Evolutionary conservation across 148 eudicot genomes (phyloP).

Genomic region (Amaranthus cruentus): DNA sequence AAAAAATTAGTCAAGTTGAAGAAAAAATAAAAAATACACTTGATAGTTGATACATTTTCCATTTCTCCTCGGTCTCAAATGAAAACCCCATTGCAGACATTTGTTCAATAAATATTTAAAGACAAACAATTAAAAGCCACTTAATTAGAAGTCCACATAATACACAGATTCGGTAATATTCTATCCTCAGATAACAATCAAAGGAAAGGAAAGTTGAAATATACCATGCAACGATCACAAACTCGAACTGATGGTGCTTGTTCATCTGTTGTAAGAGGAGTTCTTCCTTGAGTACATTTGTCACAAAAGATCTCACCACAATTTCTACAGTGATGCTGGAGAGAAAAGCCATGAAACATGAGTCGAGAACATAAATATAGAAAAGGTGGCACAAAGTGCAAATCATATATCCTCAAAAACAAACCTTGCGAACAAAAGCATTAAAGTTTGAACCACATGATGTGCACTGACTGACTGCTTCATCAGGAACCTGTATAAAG

Average conservation of each 20-base stretch:
- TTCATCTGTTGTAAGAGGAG: slow-evolving; percentile 67
- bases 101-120: neutral
- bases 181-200: slow-evolving; percentile 9
- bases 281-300: slow-evolving; percentile 96
- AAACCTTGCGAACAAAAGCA: slow-evolving; percentile 81
- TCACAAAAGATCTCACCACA: slow-evolving; percentile 96
- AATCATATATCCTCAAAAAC: slow-evolving; percentile 5
- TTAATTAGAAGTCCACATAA: too few species aligned
- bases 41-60: neutral
- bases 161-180: neutral
- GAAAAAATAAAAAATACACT: neutral
- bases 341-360: neutral
- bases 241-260: slow-evolving; percentile 76
- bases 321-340: slow-evolving; percentile 93
- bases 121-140: neutral
- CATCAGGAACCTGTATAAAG: slow-evolving; percentile 77
- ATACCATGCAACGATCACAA: slow-evolving; percentile 95
- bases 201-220: slow-evolving; percentile 22
- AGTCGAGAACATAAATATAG: slow-evolving; percentile 2
- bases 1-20: neutral
- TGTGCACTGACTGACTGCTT: slow-evolving; percentile 70
- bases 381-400: neutral
- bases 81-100: neutral
- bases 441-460: slow-evolving; percentile 62
- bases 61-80: neutral